Evolutionary conservation across 805 yeast genomes (phyloP), one percentile per base, ranked within the genome.

Genomic region (Cyberlindnera americana): DNA sequence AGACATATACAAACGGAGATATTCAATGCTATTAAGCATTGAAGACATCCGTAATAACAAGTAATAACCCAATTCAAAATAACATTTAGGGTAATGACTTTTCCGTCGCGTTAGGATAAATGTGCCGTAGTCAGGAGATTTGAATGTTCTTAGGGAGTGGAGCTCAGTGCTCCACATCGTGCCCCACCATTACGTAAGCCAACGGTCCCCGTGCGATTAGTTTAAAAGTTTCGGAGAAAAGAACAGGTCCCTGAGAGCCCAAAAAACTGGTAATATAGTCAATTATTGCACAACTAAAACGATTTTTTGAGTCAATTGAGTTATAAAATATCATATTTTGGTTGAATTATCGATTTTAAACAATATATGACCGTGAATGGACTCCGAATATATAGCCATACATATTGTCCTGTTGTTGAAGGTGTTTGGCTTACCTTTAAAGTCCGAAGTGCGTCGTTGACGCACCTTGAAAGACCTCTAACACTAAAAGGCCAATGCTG

Each of bases 131-230:
- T 30, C 31, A 21, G 10, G 23, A 21, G 10, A 21, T 21, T 21
- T 21, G 6, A 7, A 10, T 21, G 23, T 21, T n/a, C n/a, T n/a
- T n/a, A 21, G 10, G 15, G 11, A 13, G n/a, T 40, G 39, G 41
- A 30, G 12, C 37, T 15, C 38, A 17, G 48, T 28, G 46, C 48
- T 40, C 47, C 49, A 37, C 49, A 43, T 17, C 29, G 34, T 43
- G 48, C 50, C 47, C 50, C 47, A 27, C 50, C 40, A 38, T 43
- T 43, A 41, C 43, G 42, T 46, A 46, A 46, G 15, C 38, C 4
- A 14, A 6, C 29, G 27, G 27, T 16, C 27, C 19, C 27, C 35
- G 27, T 22, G 8, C 8, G 33, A 35, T 9, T 10, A 8, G 6
- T 14, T 14, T n/a, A 5, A 6, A 12, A 33, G 16, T 16, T 19